These are phyloP conservation scores for Tolypocladium album DNA, from an alignment of 2,329 filamentous ascomycete species.

Conservation along the genomic window DNA sequence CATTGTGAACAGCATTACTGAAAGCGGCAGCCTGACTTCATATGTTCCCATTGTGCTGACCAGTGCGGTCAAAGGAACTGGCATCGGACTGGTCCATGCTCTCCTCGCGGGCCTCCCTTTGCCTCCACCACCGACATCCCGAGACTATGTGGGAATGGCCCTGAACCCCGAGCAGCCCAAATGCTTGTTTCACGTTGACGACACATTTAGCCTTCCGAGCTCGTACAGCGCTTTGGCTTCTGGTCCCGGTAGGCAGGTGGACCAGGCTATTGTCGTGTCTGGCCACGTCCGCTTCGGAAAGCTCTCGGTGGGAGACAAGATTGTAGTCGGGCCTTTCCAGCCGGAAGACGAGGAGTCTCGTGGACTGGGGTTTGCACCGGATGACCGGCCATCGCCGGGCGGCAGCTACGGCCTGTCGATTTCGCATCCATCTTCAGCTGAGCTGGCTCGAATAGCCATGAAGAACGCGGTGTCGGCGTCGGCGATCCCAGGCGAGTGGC, in stretches of 20 bases:
- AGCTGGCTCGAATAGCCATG: constrained; percentile 40
- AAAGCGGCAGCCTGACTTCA: constrained; percentile 28
- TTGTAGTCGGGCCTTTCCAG: constrained; percentile 71
- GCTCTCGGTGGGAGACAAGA: constrained; percentile 65
- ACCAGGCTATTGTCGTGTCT: constrained; percentile 64
- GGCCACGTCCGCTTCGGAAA: constrained; percentile 74
- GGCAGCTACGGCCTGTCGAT: constrained; percentile 37
- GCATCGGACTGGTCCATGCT: constrained; percentile 73
- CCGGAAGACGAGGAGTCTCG: constrained; percentile 37
- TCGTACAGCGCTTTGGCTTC: constrained; percentile 31
- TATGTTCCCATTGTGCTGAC: constrained; percentile 79
- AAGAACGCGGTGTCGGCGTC: constrained; percentile 42
- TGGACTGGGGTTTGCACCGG: constrained; percentile 21
- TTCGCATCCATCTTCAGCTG: constrained; percentile 42
- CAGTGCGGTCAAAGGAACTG: constrained; percentile 74
- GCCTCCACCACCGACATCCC: constrained; percentile 40
- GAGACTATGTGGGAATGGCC: constrained; percentile 42
- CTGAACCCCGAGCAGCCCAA: constrained; percentile 49
- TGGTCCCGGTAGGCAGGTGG: constrained; percentile 10
- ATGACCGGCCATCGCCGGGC: constrained; percentile 33
- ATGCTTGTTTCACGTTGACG: constrained; percentile 80
- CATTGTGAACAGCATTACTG: constrained; percentile 39
- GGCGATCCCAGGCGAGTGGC: constrained; percentile 59
- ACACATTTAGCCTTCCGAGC: constrained; percentile 68
- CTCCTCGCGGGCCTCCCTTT: constrained; percentile 68